These are phyloP conservation scores for Moricandia arvensis DNA, from an alignment of 345 rosid genomes.

Conservation along the genomic window DNA sequence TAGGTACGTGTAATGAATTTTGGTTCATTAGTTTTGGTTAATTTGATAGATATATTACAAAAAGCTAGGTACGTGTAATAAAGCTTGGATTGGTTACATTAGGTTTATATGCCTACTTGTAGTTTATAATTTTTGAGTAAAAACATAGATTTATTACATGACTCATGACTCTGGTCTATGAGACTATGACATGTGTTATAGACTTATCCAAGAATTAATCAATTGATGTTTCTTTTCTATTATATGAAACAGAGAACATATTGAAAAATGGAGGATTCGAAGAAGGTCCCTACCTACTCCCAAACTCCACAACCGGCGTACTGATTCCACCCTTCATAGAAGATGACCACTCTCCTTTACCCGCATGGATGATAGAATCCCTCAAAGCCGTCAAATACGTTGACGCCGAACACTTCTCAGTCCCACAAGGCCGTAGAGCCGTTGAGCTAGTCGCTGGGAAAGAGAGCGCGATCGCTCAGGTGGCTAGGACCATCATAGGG, in stretches of 20 bases:
- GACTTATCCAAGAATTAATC: background rate
- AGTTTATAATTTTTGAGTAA: background rate
- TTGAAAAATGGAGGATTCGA: conserved; percentile 76
- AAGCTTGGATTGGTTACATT: too few relatives aligned
- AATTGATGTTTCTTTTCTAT: background rate
- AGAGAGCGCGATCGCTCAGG: conserved; percentile 81
- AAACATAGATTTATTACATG: background rate
- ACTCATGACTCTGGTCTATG: background rate
- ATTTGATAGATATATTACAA: too few relatives aligned
- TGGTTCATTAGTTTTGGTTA: background rate
- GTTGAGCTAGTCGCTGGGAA: conserved; percentile 81
- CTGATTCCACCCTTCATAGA: conserved; percentile 75
- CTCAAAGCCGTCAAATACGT: conserved; percentile 90
- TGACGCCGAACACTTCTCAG: conserved; percentile 58
- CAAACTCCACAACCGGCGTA: conserved; percentile 73
- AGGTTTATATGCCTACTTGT: background rate
- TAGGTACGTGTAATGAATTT: background rate
- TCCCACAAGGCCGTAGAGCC: conserved; percentile 67
- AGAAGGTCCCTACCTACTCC: conserved; percentile 78
- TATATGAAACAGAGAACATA: conserved; percentile 50
- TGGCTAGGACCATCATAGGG: conserved; percentile 53
- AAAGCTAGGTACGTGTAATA: too few relatives aligned
- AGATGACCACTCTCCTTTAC: conserved; percentile 75
- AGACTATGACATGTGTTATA: conserved; percentile 14
- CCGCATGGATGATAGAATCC: conserved; percentile 81